These are phyloP conservation scores for Omphalotus guepiniiformis DNA, from an alignment of 768 basidiomycete genomes.

Conservation along the genomic window DNA sequence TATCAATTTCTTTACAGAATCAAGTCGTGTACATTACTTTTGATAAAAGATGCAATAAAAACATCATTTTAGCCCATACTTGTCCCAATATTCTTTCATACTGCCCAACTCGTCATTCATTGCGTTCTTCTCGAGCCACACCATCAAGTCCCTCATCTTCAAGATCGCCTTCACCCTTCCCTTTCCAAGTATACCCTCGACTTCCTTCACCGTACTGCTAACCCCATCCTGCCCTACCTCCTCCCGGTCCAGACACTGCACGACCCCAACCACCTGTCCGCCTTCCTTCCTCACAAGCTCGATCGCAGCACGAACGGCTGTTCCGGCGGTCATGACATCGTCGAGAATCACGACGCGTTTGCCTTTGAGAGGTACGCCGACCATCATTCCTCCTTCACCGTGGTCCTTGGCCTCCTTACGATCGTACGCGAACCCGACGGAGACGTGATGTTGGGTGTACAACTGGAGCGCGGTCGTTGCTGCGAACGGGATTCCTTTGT, in stretches of 20 bases:
- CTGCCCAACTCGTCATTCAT: slow-evolving; percentile 55
- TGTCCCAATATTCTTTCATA: slow-evolving; percentile 76
- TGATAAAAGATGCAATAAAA: not conserved
- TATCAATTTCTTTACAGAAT: too few species aligned
- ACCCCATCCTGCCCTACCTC: slow-evolving; percentile 71
- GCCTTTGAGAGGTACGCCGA: slow-evolving; percentile 80
- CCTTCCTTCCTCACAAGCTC: slow-evolving; percentile 63
- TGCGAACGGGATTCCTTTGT: slow-evolving; percentile 95
- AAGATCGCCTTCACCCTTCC: slow-evolving; percentile 74
- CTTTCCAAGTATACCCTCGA: slow-evolving; percentile 68
- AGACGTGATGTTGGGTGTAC: slow-evolving; percentile 53
- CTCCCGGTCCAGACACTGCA: slow-evolving; percentile 83
- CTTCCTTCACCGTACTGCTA: slow-evolving; percentile 76
- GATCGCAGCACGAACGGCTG: slow-evolving; percentile 82
- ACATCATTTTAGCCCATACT: slow-evolving; percentile 59
- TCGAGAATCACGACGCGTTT: slow-evolving; percentile 86
- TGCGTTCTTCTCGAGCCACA: slow-evolving; percentile 67
- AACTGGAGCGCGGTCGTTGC: slow-evolving; percentile 78
- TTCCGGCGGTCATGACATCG: slow-evolving; percentile 94
- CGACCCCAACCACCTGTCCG: slow-evolving; percentile 84
- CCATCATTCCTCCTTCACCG: slow-evolving; percentile 90
- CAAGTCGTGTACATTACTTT: not conserved
- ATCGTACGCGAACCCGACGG: slow-evolving; percentile 85
- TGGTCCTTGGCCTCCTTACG: slow-evolving; percentile 96
- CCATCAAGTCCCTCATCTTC: slow-evolving; percentile 80